Conservation (phyloP, 2,329 filamentous ascomycete genomes). For the Cytospora piceae region DNA sequence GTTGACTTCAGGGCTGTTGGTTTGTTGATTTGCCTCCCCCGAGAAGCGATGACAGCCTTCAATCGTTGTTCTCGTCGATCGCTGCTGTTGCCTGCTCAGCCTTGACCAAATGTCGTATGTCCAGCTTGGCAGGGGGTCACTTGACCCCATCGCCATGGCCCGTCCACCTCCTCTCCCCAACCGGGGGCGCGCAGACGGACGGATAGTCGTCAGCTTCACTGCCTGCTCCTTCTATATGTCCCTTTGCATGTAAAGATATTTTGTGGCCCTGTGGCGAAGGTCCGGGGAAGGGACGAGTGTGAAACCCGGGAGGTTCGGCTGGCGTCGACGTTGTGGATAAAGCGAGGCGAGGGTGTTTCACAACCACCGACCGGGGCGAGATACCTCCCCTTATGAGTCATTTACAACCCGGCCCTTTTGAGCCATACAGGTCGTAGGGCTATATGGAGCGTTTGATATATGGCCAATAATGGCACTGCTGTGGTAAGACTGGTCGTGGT, state of each 20-base stretch:
- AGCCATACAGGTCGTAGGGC: neutral
- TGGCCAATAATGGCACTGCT: neutral
- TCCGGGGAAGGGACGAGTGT: neutral
- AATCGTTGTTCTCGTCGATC: neutral
- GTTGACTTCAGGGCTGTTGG: neutral
- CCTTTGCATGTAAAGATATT: neutral
- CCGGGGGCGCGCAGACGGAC: neutral
- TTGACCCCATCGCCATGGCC: neutral
- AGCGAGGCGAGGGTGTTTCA: neutral
- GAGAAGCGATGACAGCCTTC: neutral
- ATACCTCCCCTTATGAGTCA: neutral
- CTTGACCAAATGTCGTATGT: neutral
- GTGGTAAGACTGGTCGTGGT: neutral
- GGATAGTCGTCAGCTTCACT: neutral
- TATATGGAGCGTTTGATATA: neutral
- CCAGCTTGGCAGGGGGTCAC: conserved; percentile 12
- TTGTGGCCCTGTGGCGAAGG: neutral
- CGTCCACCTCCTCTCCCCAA: neutral
- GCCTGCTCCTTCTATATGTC: neutral
- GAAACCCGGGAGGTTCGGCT: neutral
- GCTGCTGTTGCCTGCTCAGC: conserved; percentile 14
- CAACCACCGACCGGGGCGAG: neutral
- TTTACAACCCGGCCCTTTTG: neutral
- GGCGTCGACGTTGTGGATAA: neutral
- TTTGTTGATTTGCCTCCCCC: neutral